These are phyloP conservation scores for Tuber aestivum DNA, from an alignment of 495 filamentous ascomycete species.

Conservation along the genomic window DNA sequence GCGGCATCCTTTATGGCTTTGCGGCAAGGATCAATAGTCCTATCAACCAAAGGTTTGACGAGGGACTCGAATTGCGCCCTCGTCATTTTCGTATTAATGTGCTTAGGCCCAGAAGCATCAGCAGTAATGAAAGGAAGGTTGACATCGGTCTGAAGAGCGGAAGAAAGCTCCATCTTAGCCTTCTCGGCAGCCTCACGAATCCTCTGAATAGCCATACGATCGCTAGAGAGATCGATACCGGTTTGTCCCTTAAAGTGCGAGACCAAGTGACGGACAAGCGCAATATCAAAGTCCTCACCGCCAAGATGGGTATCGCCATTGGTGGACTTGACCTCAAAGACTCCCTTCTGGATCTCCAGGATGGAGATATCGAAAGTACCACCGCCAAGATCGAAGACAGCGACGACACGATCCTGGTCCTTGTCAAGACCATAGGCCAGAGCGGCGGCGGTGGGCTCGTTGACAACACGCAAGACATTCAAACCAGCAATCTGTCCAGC, in stretches of 20 bases:
- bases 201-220: conserved; percentile 98
- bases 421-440: conserved; percentile 94
- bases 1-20: conserved; percentile 97
- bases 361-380: conserved; percentile 99
- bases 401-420: conserved; percentile 81
- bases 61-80: conserved; percentile 87
- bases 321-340: conserved; percentile 98
- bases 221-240: conserved; percentile 79
- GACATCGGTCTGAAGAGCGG: conserved; percentile 94
- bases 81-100: conserved; percentile 94
- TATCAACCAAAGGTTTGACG: conserved; percentile 82
- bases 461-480: conserved; percentile 93
- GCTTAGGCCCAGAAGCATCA: conserved; percentile 87
- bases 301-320: conserved; percentile 97
- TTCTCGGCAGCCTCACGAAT: conserved; percentile 99
- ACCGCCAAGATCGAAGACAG: conserved; percentile 96
- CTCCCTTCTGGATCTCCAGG: conserved; percentile 93
- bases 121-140: conserved; percentile 99
- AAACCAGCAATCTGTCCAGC: conserved; percentile 93
- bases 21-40: conserved; percentile 84
- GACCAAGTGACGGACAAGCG: conserved; percentile 88
- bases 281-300: conserved; percentile 98
- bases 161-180: conserved; percentile 99
- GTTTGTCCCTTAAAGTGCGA: conserved; percentile 94
- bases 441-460: conserved; percentile 92